A percentile compares a stretch with the other conserved stretches of the same genome.
Evolutionary conservation across 2,329 filamentous ascomycete species (phyloP).

Genomic region (Fusarium metavorans): DNA sequence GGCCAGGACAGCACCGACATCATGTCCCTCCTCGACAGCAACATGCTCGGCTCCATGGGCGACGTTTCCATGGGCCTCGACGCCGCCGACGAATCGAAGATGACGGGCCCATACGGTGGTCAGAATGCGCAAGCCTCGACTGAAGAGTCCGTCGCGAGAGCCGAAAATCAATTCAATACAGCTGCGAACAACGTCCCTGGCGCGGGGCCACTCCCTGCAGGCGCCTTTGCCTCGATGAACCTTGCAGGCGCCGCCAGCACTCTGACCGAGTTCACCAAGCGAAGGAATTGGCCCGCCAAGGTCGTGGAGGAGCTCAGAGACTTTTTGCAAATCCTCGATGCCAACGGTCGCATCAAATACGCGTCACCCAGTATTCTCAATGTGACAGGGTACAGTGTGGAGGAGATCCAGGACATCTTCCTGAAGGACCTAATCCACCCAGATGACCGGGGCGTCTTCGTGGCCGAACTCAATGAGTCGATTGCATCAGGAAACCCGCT

Average conservation of each 20-base stretch:
- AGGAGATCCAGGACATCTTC: constrained; percentile 79
- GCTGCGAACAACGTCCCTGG: constrained; percentile 55
- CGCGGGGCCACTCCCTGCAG: constrained; percentile 56
- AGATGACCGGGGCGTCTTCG: constrained; percentile 85
- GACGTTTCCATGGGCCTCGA: constrained; percentile 60
- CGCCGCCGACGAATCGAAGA: constrained; percentile 45
- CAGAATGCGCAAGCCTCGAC: constrained; percentile 38
- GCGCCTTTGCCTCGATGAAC: constrained; percentile 51
- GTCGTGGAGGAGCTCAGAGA: constrained; percentile 92
- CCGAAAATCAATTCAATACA: constrained; percentile 52
- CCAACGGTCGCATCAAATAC: constrained; percentile 86
- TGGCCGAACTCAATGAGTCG: constrained; percentile 89
- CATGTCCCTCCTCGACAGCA: constrained; percentile 59
- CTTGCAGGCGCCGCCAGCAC: constrained; percentile 56
- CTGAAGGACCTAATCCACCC: constrained; percentile 87
- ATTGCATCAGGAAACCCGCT: constrained; percentile 84
- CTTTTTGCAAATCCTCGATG: constrained; percentile 86
- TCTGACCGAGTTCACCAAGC: constrained; percentile 70
- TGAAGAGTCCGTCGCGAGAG: constrained; percentile 47
- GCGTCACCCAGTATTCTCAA: constrained; percentile 82
- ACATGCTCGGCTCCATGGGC: constrained; percentile 53
- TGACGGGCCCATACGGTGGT: constrained; percentile 37
- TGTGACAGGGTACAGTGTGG: constrained; percentile 80
- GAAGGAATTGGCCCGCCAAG: constrained; percentile 85
- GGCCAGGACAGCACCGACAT: constrained; percentile 52